phyloP scores from a whole-genome alignment of 2,329 filamentous ascomycete genomes.

The Claviceps arundinis region DNA sequence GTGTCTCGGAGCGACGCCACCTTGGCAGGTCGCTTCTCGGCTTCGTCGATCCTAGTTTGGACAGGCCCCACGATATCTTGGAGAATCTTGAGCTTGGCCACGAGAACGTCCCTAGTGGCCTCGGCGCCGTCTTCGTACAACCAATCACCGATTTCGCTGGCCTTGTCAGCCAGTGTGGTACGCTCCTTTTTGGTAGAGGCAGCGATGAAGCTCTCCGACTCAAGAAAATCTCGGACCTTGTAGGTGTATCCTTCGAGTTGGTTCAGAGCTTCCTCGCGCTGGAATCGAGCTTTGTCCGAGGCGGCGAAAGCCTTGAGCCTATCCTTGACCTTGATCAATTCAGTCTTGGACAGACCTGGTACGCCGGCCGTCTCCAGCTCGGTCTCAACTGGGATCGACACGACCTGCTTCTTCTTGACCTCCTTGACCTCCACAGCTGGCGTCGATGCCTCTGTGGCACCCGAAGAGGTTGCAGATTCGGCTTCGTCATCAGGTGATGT shows the following conservation, averaged over 20 bases:
- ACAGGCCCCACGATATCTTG: constrained; percentile 68
- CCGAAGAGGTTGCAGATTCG: constrained; percentile 15
- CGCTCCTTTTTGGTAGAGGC: constrained; percentile 59
- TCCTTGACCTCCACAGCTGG: constrained; percentile 33
- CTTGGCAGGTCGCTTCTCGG: constrained; percentile 54
- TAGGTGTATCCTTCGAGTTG: constrained; percentile 92
- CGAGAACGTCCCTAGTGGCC: constrained; percentile 62
- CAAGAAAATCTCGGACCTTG: constrained; percentile 68
- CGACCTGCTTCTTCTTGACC: constrained; percentile 46
- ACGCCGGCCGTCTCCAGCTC: constrained; percentile 36
- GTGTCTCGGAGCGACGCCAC: constrained; percentile 54
- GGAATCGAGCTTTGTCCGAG: constrained; percentile 64
- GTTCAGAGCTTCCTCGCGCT: constrained; percentile 79
- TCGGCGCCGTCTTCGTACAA: constrained; percentile 74
- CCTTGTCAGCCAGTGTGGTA: constrained; percentile 50
- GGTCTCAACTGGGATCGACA: constrained; percentile 39
- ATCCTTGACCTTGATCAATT: constrained; percentile 43
- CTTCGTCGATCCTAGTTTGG: constrained; percentile 61
- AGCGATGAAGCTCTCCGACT: constrained; percentile 59
- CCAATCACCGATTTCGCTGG: constrained; percentile 69
- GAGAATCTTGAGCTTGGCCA: constrained; percentile 61
- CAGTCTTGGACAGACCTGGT: constrained; percentile 33
- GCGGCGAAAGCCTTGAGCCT: constrained; percentile 73
- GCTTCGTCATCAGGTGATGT: constrained; percentile 5
- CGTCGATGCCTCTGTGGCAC: constrained; percentile 29